A percentile compares a stretch with the other conserved stretches of the same genome.
These are phyloP conservation scores for Cystobasidium onofrii DNA, from an alignment of 768 basidiomycete species.

Conservation along the genomic window DNA sequence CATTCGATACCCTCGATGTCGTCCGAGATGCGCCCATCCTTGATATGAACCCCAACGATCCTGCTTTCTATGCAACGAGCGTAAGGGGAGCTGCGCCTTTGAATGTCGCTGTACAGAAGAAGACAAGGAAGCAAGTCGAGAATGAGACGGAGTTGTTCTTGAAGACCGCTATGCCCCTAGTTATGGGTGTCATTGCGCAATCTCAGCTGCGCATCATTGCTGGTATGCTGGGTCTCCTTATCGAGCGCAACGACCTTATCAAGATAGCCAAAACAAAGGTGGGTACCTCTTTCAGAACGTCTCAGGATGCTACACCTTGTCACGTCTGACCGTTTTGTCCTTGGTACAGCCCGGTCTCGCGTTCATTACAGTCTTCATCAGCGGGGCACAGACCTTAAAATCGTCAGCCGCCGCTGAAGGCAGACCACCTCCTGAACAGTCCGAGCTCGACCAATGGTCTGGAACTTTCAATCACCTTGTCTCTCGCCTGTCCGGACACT, in stretches of 20 bases:
- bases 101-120: conserved; percentile 43
- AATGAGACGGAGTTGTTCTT: conserved; percentile 85
- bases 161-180: conserved; percentile 72
- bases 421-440: conserved; percentile 54
- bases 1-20: conserved; percentile 88
- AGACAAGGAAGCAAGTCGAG: conserved; percentile 56
- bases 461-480: conserved; percentile 74
- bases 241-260: conserved; percentile 68
- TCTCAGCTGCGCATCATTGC: conserved; percentile 73
- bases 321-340: background rate
- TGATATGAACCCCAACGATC: conserved; percentile 49
- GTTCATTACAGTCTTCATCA: conserved; percentile 79
- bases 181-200: conserved; percentile 69
- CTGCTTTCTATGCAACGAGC: conserved; percentile 24
- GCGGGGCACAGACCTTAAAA: conserved; percentile 85
- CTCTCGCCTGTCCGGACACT: conserved; percentile 64
- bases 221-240: conserved; percentile 71
- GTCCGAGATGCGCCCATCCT: conserved; percentile 66
- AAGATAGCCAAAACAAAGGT: conserved; percentile 73
- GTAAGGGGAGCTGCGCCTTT: conserved; percentile 31
- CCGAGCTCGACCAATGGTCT: conserved; percentile 69
- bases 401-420: conserved; percentile 60
- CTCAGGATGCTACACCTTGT: no score
- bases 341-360: conserved; percentile 72
- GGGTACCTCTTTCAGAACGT: conserved; percentile 4